Evolutionary conservation across 768 basidiomycete genomes (phyloP).

Genomic region (Lenzites betulinus): DNA sequence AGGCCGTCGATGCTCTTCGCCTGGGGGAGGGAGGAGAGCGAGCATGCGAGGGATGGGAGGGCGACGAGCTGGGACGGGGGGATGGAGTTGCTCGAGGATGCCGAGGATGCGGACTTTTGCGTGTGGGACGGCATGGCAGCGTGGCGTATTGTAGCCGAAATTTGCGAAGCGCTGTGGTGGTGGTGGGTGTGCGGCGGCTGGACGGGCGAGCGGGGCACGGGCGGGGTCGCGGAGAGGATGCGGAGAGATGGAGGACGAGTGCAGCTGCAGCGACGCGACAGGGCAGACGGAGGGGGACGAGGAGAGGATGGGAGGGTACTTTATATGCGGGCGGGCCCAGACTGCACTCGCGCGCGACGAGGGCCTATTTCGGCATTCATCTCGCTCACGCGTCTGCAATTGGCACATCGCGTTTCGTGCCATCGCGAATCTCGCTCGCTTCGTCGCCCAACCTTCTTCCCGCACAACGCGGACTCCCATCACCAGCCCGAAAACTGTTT

Average conservation of each 20-base stretch:
- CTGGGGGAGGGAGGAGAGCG: conserved; percentile 68
- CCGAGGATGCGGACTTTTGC: conserved; percentile 28
- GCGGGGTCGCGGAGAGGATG: background rate
- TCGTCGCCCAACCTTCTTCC: conserved; percentile 10
- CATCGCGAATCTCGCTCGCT: conserved; percentile 14
- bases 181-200: conserved; percentile 22
- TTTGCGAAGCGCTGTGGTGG: conserved; percentile 11
- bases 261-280: conserved; percentile 9
- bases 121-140: conserved; percentile 23
- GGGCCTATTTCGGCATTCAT: conserved; percentile 22
- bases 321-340: conserved; percentile 31
- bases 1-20: conserved; percentile 71
- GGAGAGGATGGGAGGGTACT: conserved; percentile 9
- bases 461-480: conserved; percentile 9
- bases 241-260: background rate
- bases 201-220: background rate
- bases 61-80: conserved; percentile 61
- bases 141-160: conserved; percentile 8
- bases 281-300: background rate
- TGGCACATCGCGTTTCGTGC: conserved; percentile 14
- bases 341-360: conserved; percentile 15
- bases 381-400: conserved; percentile 12
- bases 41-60: conserved; percentile 70
- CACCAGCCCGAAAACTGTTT: conserved; percentile 6
- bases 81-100: conserved; percentile 40